Conservation (phyloP, 2,329 filamentous ascomycete species). For the Colletotrichum zoysiae region DNA sequence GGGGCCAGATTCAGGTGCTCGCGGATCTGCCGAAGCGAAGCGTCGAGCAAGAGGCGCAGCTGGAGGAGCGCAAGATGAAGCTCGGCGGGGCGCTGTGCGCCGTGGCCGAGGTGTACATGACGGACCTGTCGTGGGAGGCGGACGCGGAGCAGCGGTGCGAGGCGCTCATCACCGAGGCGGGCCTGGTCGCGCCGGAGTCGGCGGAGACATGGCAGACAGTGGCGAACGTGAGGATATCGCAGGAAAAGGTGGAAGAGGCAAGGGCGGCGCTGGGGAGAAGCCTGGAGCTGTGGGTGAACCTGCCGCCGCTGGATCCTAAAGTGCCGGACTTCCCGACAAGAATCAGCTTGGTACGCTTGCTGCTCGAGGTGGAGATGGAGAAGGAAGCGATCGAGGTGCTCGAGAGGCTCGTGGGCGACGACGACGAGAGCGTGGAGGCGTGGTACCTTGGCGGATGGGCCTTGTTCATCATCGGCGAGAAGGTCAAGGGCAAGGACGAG, state of each 20-base stretch:
- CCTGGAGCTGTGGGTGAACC: conserved; percentile 84
- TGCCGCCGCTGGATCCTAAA: conserved; percentile 76
- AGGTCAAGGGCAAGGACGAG: conserved; percentile 61
- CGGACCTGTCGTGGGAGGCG: conserved; percentile 91
- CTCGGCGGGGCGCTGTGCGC: conserved; percentile 93
- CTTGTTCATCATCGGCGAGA: conserved; percentile 82
- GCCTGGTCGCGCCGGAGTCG: conserved; percentile 82
- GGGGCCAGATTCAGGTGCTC: conserved; percentile 76
- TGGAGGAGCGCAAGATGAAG: conserved; percentile 81
- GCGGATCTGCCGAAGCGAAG: conserved; percentile 60
- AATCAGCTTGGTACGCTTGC: conserved; percentile 83
- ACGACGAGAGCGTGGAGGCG: conserved; percentile 93
- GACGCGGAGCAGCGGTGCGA: conserved; percentile 93
- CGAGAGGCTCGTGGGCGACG: conserved; percentile 85
- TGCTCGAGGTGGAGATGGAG: conserved; percentile 93
- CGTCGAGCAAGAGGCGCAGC: conserved; percentile 54
- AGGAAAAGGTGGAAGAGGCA: conserved; percentile 83
- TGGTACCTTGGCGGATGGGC: conserved; percentile 99
- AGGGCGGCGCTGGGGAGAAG: conserved; percentile 82
- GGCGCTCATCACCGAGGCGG: conserved; percentile 88
- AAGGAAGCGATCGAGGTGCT: conserved; percentile 87
- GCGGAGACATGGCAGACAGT: conserved; percentile 96
- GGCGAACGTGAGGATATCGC: conserved; percentile 93
- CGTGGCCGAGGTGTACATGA: conserved; percentile 98
- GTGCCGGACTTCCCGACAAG: conserved; percentile 89